These are phyloP conservation scores for Ganoderma sp. DNA, from an alignment of 1,284 basidiomycete species.

Conservation along the genomic window DNA sequence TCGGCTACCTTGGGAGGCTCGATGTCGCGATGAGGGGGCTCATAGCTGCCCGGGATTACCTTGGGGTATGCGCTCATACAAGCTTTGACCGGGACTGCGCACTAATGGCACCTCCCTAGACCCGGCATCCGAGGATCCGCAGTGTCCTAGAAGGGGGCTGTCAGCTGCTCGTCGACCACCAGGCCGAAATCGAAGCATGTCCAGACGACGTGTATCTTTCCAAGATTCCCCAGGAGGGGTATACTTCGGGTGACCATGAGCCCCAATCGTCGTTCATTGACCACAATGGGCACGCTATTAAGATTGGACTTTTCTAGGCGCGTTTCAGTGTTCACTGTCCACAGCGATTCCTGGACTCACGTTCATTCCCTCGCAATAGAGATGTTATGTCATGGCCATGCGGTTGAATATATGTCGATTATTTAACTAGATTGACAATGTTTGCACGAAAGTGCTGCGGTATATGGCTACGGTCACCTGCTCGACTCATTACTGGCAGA, in stretches of 20 bases:
- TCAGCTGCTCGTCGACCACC: slow-evolving; percentile 9
- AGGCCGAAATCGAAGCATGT: slow-evolving; percentile 10
- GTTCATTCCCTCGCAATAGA: too few relatives aligned
- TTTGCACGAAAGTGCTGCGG: not conserved
- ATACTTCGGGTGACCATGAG: not conserved
- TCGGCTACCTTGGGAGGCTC: slow-evolving; percentile 13
- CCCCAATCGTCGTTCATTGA: not conserved
- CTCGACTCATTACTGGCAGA: too few relatives aligned
- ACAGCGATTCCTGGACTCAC: too few relatives aligned
- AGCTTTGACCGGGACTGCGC: not conserved
- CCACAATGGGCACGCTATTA: not conserved
- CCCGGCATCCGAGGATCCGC: not conserved
- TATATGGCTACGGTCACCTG: not conserved
- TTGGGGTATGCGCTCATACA: slow-evolving; percentile 2
- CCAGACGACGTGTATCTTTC: slow-evolving; percentile 15
- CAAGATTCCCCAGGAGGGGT: slow-evolving; percentile 10
- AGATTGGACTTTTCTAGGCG: not conserved
- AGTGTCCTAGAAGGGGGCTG: slow-evolving; percentile 1
- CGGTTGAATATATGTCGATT: not conserved
- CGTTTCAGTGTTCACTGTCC: too few relatives aligned
- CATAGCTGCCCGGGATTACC: slow-evolving; percentile 3
- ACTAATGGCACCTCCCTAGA: not conserved
- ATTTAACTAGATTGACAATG: not conserved
- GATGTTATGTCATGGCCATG: not conserved
- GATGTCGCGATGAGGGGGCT: slow-evolving; percentile 7